Base-by-base conservation (phyloP, 75 land plant genomes). In the Adiantum capillusveneris region DNA sequence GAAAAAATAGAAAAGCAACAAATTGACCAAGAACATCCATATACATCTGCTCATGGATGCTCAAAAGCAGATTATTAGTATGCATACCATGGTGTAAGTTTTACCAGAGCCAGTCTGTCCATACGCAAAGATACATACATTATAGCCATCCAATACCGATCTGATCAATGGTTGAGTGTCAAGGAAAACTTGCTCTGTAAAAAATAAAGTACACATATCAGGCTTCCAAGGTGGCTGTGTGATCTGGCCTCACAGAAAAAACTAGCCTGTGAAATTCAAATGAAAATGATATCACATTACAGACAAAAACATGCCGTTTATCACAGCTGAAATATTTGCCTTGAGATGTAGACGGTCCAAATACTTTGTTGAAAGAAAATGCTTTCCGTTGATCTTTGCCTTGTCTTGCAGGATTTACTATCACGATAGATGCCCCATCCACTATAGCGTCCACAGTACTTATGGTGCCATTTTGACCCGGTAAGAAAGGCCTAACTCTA, bases 31-130 rank as follows among this genome's bases (percentile, higher is more conserved):
- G n/a, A n/a, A n/a, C n/a, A n/a, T n/a, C n/a, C n/a, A n/a, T n/a
- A 46, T 21, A 18, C 14, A 17, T 3, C 22, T 46, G 18, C 5
- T 21, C 17, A 6, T 21, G 14, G 50, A 21, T n/a, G 22, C 2
- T 46, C 37, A 62, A 19, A 41, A 29, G 43, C 18, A 57, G 57
- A 16, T 5, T 11, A 24, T 21, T 27, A 34, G 25, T 22, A 39
- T 29, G 16, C 29, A 16, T 71, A 84, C 86, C 86, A 84, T 84
- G 45, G 86, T 84, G 55, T 71, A 82, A 45, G 85, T 82, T 55
- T 82, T 82, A 27, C 84, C 84, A 7, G 84, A 78, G 22, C 85
- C 86, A 26, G 86, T 83, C 42, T 83, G 86, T 18, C 86, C 86
- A 71, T 80, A 84, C 48, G 86, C 86, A 71, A 84, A 84, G 13